phyloP scores from a whole-genome alignment of 2,329 filamentous ascomycete species.

The Talaromyces sp. region DNA sequence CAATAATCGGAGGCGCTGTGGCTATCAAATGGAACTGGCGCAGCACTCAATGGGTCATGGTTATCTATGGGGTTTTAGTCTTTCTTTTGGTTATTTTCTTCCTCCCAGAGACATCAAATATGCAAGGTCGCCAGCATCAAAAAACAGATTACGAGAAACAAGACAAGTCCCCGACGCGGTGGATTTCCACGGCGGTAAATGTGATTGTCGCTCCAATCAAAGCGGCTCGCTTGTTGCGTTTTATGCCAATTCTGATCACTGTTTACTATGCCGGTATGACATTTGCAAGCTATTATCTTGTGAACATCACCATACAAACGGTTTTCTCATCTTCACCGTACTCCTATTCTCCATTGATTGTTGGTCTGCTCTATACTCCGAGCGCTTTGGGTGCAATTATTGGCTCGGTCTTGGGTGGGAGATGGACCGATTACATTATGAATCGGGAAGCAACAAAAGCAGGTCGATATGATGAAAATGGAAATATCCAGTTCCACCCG shows the following conservation, averaged over 20 bases:
- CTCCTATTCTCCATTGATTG: slow-evolving; percentile 59
- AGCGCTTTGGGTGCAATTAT: slow-evolving; percentile 67
- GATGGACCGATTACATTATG: slow-evolving; percentile 80
- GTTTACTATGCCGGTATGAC: slow-evolving; percentile 70
- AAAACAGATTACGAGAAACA: not conserved
- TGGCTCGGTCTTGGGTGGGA: slow-evolving; percentile 63
- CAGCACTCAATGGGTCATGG: slow-evolving; percentile 71
- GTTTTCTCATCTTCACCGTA: slow-evolving; percentile 65
- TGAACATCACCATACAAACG: slow-evolving; percentile 71
- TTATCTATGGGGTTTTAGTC: slow-evolving; percentile 57
- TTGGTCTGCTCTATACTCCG: slow-evolving; percentile 72
- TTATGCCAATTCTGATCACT: slow-evolving; percentile 66
- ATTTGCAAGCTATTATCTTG: slow-evolving; percentile 68
- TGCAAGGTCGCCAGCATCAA: not conserved
- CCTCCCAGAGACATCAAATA: slow-evolving; percentile 36
- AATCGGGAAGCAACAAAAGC: slow-evolving; percentile 67
- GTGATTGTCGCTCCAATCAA: not conserved
- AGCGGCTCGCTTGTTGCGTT: slow-evolving; percentile 48
- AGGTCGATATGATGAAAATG: slow-evolving; percentile 62
- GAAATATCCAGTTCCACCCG: slow-evolving; percentile 63
- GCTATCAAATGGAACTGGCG: slow-evolving; percentile 66
- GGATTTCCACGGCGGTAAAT: not conserved
- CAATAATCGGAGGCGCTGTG: slow-evolving; percentile 70
- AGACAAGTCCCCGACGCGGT: not conserved
- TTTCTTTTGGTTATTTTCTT: slow-evolving; percentile 37